A percentile compares a stretch with the other conserved stretches of the same genome.
These are phyloP conservation scores for Chamaenerion angustifolium DNA, from an alignment of 345 rosid genomes.

Conservation along the genomic window DNA sequence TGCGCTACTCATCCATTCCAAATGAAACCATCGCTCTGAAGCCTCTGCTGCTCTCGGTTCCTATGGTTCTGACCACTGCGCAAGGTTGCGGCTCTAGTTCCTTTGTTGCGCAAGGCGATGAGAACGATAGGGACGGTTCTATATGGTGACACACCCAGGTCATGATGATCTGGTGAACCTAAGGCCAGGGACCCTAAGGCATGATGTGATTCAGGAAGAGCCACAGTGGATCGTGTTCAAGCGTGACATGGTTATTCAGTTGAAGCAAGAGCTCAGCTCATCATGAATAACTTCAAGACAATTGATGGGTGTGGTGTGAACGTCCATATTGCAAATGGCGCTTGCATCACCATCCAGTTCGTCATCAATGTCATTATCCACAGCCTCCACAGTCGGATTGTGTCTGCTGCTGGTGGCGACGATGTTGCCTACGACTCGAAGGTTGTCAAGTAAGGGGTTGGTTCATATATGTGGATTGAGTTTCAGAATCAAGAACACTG, in stretches of 20 bases:
- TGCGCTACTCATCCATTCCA: no score
- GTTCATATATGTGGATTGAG: no score
- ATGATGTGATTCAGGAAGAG: slow-evolving; percentile 26
- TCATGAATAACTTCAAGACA: slow-evolving; percentile 21
- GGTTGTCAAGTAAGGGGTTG: no score
- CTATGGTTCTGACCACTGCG: no score
- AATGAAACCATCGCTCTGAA: no score
- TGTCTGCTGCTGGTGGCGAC: no score
- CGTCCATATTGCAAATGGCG: slow-evolving; percentile 17
- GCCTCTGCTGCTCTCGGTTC: no score
- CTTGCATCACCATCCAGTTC: slow-evolving; percentile 15
- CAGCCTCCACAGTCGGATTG: slow-evolving; percentile 18
- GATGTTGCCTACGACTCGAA: no score
- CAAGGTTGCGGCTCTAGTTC: no score
- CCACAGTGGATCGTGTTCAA: slow-evolving; percentile 32
- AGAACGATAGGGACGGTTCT: slow-evolving; percentile 24
- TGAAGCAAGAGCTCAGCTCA: slow-evolving; percentile 19
- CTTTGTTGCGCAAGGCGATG: no score
- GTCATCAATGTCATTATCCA: slow-evolving; percentile 16
- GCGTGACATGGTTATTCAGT: slow-evolving; percentile 24
- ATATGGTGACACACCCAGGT: slow-evolving; percentile 24
- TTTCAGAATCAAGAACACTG: no score
- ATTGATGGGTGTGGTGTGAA: slow-evolving; percentile 15
- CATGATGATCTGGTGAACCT: slow-evolving; percentile 27
- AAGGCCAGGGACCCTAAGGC: slow-evolving; percentile 27